phyloP scores from a whole-genome alignment of 129 eudicot genomes.

The Oenanthe sinensis region DNA sequence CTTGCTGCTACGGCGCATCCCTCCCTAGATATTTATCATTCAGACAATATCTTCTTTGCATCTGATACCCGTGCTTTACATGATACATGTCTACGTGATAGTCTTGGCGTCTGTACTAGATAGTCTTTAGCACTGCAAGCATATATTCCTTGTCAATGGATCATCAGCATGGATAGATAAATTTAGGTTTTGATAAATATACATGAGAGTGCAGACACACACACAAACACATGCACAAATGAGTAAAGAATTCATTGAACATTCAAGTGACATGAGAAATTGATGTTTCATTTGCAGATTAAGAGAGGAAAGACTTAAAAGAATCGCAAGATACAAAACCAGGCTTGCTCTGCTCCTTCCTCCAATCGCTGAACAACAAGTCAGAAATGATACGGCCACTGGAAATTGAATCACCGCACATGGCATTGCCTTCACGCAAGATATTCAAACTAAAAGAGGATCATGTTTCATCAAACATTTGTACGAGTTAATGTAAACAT shows the following conservation, averaged over 20 bases:
- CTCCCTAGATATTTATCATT: neutral
- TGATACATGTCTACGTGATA: neutral
- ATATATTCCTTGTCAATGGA: neutral
- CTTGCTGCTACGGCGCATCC: neutral
- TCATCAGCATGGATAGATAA: neutral
- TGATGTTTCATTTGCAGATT: slow-evolving; percentile 32
- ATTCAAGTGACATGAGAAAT: neutral
- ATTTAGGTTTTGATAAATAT: neutral
- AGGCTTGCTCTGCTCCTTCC: slow-evolving; percentile 84
- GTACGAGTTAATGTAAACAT: neutral
- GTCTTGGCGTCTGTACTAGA: neutral
- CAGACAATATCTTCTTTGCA: neutral
- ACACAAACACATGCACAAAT: neutral
- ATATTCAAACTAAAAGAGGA: neutral
- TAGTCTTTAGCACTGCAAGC: neutral
- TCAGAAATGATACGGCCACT: slow-evolving; percentile 27
- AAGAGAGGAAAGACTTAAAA: slow-evolving; percentile 61
- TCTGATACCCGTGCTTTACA: neutral
- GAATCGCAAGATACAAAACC: slow-evolving; percentile 78
- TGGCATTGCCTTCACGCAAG: neutral
- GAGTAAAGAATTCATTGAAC: neutral
- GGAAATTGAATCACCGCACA: slow-evolving; percentile 16
- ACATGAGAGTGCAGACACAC: neutral
- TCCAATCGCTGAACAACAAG: slow-evolving; percentile 19
- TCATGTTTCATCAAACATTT: neutral